Conservation (phyloP, 1,139 yeast genomes). For the Torulaspora globosa region DNA sequence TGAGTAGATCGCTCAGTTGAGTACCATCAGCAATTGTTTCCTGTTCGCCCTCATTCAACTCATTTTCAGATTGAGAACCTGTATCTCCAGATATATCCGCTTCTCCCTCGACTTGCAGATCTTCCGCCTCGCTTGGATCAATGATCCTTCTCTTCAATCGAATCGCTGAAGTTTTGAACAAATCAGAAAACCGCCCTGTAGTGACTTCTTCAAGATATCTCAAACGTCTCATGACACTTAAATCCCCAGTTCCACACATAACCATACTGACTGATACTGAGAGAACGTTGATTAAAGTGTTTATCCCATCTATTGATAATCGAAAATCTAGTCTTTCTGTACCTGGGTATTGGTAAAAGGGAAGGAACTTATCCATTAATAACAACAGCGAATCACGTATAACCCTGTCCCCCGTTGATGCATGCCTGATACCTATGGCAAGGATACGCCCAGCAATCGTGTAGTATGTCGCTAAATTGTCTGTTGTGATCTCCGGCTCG, state of each 20-base stretch:
- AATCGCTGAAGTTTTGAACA: slow-evolving; percentile 17
- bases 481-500: slow-evolving; percentile 48
- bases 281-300: slow-evolving; percentile 55
- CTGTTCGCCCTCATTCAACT: slow-evolving; percentile 11
- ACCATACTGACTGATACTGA: slow-evolving; percentile 65
- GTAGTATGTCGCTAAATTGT: slow-evolving; percentile 60
- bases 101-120: slow-evolving; percentile 7
- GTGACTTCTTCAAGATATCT: slow-evolving; percentile 58
- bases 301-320: slow-evolving; percentile 54
- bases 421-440: slow-evolving; percentile 70
- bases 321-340: slow-evolving; percentile 53
- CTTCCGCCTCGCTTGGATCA: slow-evolving; percentile 5
- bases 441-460: slow-evolving; percentile 72
- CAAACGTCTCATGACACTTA: slow-evolving; percentile 68
- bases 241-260: slow-evolving; percentile 91
- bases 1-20: slow-evolving; percentile 15
- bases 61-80: slow-evolving; percentile 11
- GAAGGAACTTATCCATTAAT: slow-evolving; percentile 58
- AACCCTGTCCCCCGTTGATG: slow-evolving; percentile 57
- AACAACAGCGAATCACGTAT: slow-evolving; percentile 60
- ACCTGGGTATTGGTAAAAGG: slow-evolving; percentile 48
- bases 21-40: slow-evolving; percentile 6
- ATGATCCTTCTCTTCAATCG: slow-evolving; percentile 1
- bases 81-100: slow-evolving; percentile 12
- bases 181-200: slow-evolving; percentile 31